A percentile compares a stretch with the other conserved stretches of the same genome.
phyloP scores from a whole-genome alignment of 345 rosid species.

The Aquilaria malaccensis region DNA sequence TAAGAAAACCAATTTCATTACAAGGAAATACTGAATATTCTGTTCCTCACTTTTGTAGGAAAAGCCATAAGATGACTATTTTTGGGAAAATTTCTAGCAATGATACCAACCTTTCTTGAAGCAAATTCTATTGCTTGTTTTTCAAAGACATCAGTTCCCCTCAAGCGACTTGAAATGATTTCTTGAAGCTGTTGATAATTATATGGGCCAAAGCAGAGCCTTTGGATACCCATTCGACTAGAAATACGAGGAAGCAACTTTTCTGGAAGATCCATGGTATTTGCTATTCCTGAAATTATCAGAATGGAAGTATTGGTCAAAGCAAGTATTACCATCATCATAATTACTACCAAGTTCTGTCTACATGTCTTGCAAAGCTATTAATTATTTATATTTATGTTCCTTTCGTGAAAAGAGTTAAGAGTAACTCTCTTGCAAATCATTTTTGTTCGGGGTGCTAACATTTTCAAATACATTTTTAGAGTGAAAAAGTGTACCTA shows the following conservation, averaged over 20 bases:
- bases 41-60: background rate
- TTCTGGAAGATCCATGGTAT: conserved; percentile 99
- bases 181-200: conserved; percentile 90
- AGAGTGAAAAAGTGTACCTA: conserved; percentile 34
- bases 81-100: background rate
- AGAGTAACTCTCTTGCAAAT: no score
- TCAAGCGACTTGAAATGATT: conserved; percentile 74
- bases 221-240: conserved; percentile 93
- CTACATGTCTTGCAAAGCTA: no score
- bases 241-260: conserved; percentile 96
- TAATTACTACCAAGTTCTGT: background rate
- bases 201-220: conserved; percentile 96
- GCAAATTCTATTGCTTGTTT: conserved; percentile 93
- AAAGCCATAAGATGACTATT: conserved; percentile 5
- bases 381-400: no score
- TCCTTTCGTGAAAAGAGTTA: background rate
- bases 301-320: background rate
- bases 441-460: no score
- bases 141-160: conserved; percentile 81
- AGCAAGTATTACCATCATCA: conserved; percentile 2
- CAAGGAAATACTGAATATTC: background rate
- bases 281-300: conserved; percentile 68
- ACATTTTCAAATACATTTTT: no score
- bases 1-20: background rate
- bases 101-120: conserved; percentile 62